phyloP scores from a whole-genome alignment of 1,284 basidiomycete genomes.

The Irpex sp. region DNA sequence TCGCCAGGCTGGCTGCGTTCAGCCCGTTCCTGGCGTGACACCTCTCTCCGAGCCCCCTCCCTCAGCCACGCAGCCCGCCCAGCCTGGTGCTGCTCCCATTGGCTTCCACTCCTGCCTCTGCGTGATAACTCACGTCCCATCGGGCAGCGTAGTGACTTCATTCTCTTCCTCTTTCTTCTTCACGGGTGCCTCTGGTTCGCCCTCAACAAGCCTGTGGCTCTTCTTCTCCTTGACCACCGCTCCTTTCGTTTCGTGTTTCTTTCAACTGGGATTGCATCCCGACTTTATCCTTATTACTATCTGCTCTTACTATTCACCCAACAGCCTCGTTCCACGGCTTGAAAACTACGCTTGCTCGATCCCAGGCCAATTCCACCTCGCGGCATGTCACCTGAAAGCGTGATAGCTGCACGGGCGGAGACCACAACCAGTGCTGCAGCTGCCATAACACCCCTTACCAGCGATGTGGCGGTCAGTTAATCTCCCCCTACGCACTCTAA shows the following conservation, averaged over 20 bases:
- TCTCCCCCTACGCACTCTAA: neutral
- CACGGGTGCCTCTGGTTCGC: conserved; percentile 3
- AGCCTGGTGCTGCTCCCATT: neutral
- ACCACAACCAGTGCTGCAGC: conserved; percentile 13
- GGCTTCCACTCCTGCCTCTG: neutral
- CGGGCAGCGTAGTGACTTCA: neutral
- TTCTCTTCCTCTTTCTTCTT: neutral
- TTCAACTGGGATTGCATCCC: conserved; percentile 28
- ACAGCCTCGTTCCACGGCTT: neutral
- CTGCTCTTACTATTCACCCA: conserved; percentile 2
- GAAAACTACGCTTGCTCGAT: neutral
- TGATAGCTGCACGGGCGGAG: conserved; percentile 1
- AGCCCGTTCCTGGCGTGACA: no score
- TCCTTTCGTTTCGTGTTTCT: conserved; percentile 4
- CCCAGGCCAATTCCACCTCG: neutral
- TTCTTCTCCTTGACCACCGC: conserved; percentile 1
- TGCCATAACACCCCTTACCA: conserved; percentile 17
- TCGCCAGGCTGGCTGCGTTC: neutral
- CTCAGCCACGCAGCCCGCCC: neutral
- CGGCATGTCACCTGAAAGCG: conserved; percentile 1
- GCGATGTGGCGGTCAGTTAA: conserved; percentile 22
- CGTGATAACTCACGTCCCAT: neutral
- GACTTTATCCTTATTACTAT: conserved; percentile 19
- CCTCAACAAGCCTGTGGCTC: neutral
- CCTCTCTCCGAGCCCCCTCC: neutral